Percentiles rank a stretch among this genome's conserved stretches.
Evolutionary conservation across 495 filamentous ascomycete species (phyloP).

Genomic region (Lichenothelia convexa): DNA sequence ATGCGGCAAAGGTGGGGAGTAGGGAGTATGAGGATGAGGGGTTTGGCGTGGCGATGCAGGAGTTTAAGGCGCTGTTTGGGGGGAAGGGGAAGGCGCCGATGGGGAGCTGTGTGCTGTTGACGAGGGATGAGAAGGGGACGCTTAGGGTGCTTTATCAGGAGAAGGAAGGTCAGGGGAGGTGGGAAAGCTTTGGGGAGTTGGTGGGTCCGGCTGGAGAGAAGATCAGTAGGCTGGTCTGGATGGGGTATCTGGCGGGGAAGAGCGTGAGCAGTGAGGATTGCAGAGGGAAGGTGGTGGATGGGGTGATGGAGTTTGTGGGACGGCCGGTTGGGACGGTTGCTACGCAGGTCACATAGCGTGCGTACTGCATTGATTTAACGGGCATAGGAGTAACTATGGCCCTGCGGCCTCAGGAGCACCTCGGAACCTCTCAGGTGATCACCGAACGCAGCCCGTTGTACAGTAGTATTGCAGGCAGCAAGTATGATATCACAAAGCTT

Average conservation of each 20-base stretch:
- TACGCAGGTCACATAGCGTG: slow-evolving; percentile 39
- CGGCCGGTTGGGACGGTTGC: slow-evolving; percentile 74
- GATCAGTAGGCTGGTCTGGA: slow-evolving; percentile 64
- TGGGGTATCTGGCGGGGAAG: slow-evolving; percentile 75
- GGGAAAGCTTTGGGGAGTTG: slow-evolving; percentile 22
- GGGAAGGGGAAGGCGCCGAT: slow-evolving; percentile 54
- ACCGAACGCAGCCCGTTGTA: no score
- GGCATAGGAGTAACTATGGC: no score
- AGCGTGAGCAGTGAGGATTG: slow-evolving; percentile 72
- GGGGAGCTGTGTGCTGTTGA: slow-evolving; percentile 52
- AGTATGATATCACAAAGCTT: no score
- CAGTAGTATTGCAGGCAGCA: no score
- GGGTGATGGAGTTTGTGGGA: slow-evolving; percentile 73
- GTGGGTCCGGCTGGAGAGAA: slow-evolving; percentile 53
- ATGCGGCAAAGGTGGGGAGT: slow-evolving; percentile 13
- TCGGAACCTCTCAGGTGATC: no score
- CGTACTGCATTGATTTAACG: no score
- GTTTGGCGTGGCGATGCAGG: slow-evolving; percentile 51
- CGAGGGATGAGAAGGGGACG: slow-evolving; percentile 43
- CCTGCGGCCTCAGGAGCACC: no score
- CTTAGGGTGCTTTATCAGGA: slow-evolving; percentile 51
- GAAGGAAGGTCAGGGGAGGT: slow-evolving; percentile 23
- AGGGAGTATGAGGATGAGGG: slow-evolving; percentile 39
- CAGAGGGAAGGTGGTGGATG: slow-evolving; percentile 66
- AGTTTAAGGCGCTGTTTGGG: slow-evolving; percentile 63